These are phyloP conservation scores for Trichoderma aggressivum DNA, from an alignment of 2,329 filamentous ascomycete species.

Conservation along the genomic window DNA sequence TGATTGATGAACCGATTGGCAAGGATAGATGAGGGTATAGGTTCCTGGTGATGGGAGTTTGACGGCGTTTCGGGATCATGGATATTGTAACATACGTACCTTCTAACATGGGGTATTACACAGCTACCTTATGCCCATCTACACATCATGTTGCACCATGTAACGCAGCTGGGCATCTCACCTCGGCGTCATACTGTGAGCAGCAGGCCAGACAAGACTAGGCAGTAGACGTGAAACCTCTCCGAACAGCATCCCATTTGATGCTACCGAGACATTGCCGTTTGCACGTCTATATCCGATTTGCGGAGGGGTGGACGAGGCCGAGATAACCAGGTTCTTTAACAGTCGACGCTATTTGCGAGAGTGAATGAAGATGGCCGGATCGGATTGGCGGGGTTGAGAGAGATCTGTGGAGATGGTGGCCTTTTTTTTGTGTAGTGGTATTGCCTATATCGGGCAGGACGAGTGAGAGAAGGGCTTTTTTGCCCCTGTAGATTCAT, in stretches of 20 bases:
- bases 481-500: background rate
- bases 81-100: background rate
- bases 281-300: background rate
- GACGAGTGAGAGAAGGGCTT: background rate
- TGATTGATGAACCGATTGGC: background rate
- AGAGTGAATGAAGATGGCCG: background rate
- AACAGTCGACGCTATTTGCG: background rate
- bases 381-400: background rate
- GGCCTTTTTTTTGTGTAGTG: background rate
- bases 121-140: background rate
- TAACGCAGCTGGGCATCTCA: background rate
- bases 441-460: slow-evolving; percentile 10
- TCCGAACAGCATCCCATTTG: background rate
- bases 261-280: too few species aligned
- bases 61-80: background rate
- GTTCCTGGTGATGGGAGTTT: background rate
- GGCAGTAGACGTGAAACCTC: background rate
- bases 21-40: background rate
- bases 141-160: background rate
- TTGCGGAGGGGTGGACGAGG: background rate
- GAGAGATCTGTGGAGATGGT: slow-evolving; percentile 14
- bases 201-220: background rate
- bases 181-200: background rate
- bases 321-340: background rate
- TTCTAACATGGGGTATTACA: background rate